Evolutionary conservation across 805 yeast genomes (phyloP), one percentile per base, ranked within the genome.

Genomic region (Nakazawaea sp.): DNA sequence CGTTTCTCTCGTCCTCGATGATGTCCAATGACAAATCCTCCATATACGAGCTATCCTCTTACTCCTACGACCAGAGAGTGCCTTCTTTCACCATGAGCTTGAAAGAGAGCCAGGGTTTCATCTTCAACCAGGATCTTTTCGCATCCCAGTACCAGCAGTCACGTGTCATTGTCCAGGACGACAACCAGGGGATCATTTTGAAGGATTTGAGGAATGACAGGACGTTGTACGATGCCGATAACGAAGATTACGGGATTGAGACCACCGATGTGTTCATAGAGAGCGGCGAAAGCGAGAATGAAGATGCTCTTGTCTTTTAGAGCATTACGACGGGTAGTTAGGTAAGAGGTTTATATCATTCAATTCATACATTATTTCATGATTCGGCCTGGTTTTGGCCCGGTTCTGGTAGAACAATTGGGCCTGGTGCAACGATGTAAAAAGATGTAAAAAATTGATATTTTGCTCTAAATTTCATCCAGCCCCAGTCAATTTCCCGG

Each of bases 101-200:
- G 27, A 66, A 64, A 18, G 82, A 80, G 48, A 70, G 81, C 23
- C 89, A 82, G 50, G 92, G 92, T 3, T 82, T 81, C 48, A 56
- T 72, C 2, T 82, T 86, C 74, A 81, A 82, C 52, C 89, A 81
- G 50, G 89, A 81, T 48, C 57, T 81, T 32, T 82, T 81, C 64
- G 89, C 87, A 2, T 65, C 79, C 2, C 78, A 79, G 20, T 78
- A 75, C 52, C 84, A 79, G 49, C 89, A 81, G 41, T 59, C 56
- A 31, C 55, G 66, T 32, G 68, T 67, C 13, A 56, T 61, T 1
- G 47, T 62, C 4, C 62, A 55, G 39, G 65, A 55, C 40, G 59
- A 55, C 3, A 49, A 49, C 27, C 55, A 51, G 10, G 55, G 42
- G 2, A 31, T 21, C 17, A 34, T 39, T 10, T 11, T 39, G n/a